Base-by-base conservation (phyloP, 169 alveolate genomes). In the Besnoitia besnoiti region DNA sequence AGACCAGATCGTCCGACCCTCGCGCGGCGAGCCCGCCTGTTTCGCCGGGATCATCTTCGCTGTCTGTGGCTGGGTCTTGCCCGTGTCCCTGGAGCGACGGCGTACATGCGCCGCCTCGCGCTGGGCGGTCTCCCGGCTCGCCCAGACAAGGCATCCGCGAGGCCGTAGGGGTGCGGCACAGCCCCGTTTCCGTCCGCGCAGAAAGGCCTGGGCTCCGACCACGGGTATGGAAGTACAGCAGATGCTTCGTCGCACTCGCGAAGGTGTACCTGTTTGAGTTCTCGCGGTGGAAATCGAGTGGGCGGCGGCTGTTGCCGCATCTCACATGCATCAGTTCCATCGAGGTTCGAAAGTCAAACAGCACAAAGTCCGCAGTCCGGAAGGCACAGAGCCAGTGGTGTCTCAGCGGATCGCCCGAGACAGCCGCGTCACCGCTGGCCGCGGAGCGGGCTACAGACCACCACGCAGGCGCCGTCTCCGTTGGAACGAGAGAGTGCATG, bases 261-360 rank as follows among this genome's bases (percentile, higher is more conserved):
- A 73, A 73, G 1, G 82, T 73, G 82, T 73, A 73, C 27, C 46
- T 16, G 8, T n/a, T 16, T 39, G 82, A 10, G 82, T 37, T 10
- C 24, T 73, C 82, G 46, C 82, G 82, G 46, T 37, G 46, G 82
- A 73, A 73, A n/a, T 73, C 82, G 39, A 73, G 82, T 7, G 82
- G 82, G 8, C 82, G 82, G 46, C 82, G 82, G n/a, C 82, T 73
- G 82, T 73, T 73, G 24, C 82, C 82, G n/a, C 82, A 73, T n/a
- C 82, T 39, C 39, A 73, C 82, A n/a, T 42, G 82, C 82, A 73
- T 73, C 47, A 73, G 46, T 30, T 73, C 47, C 82, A 73, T 73
- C 39, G 82, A 73, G 16, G 82, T 73, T 42, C 47, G 16, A 24
- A 73, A 73, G 44, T 73, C 82, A 19, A 73, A 73, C 27, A 73